Evolutionary conservation across 805 yeast genomes (phyloP), one percentile per base, ranked within the genome.

Genomic region (Hemisphaericaspora nanyangensis): DNA sequence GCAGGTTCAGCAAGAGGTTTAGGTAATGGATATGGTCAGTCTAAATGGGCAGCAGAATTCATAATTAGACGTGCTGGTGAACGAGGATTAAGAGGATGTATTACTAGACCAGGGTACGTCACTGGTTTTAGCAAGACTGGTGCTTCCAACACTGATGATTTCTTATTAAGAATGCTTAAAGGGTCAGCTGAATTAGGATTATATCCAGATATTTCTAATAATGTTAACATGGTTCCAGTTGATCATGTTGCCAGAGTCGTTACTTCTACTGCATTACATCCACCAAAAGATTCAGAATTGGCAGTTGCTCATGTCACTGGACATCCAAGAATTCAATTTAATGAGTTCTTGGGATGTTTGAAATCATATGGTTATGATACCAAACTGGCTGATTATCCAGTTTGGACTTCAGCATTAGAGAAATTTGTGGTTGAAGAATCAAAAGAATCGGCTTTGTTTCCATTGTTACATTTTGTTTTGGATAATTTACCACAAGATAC

Each of bases 1-100:
- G 61, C 70, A 51, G 97, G 97, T 1, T 85, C 98, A 2, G 72
- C 86, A 15, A 57, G 63, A 4, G 97, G 96, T 1, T 72, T 93
- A 42, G 85, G 89, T 19, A 85, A 82, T 43, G 99, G 99, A 13
- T 93, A 93, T 57, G 99, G 99, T 33, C 99, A 95, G 68, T 78
- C 93, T 49, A 93, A 93, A 62, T 93, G 99, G 99, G 88, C 89
- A 27, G 95, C 96, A 19, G 99, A 93, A 65, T 79, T 85, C 51
- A 71, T 93, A 33, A 80, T 88, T 44, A 79, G 98, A 58, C 72
- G 74, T 40, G 99, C 99, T 6, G 98, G 97, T 31, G 75, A 76
- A 40, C 68, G 82, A 38, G 99, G 99, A 7, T 73, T 95, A 48
- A 72, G 80, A 46, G 99, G 98, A 27, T 77, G 90, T 38, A 82